These are phyloP conservation scores for Misopates orontium DNA, from an alignment of 257 asterid species.

Conservation along the genomic window DNA sequence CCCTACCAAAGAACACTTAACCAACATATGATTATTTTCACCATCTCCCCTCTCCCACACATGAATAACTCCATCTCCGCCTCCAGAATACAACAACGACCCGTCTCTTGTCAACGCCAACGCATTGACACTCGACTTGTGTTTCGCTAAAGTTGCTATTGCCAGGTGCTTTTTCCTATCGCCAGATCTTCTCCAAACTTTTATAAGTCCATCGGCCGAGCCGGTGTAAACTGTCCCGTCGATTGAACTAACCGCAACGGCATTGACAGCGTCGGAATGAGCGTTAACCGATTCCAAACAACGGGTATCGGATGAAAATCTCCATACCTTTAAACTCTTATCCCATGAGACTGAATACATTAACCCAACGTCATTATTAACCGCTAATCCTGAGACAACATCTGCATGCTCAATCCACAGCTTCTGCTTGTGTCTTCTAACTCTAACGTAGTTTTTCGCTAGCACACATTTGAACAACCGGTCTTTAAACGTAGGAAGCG, in stretches of 20 bases:
- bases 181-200: slow-evolving; percentile 36
- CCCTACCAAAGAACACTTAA: slow-evolving; percentile 38
- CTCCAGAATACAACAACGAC: slow-evolving; percentile 45
- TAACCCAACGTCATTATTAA: slow-evolving; percentile 22
- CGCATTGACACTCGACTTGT: slow-evolving; percentile 52
- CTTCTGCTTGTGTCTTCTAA: slow-evolving; percentile 48
- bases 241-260: slow-evolving; percentile 30
- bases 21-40: slow-evolving; percentile 17
- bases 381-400: slow-evolving; percentile 47
- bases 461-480: slow-evolving; percentile 33
- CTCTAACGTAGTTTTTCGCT: slow-evolving; percentile 48
- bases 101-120: slow-evolving; percentile 42
- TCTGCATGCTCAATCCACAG: slow-evolving; percentile 64
- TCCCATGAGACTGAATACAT: slow-evolving; percentile 66
- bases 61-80: slow-evolving; percentile 41
- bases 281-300: slow-evolving; percentile 49
- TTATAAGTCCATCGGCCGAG: slow-evolving; percentile 54
- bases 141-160: slow-evolving; percentile 30
- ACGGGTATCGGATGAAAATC: slow-evolving; percentile 31
- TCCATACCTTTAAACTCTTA: slow-evolving; percentile 53
- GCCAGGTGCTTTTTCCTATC: neutral
- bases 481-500: slow-evolving; percentile 56
- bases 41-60: slow-evolving; percentile 38
- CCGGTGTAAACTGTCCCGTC: slow-evolving; percentile 47
- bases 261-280: slow-evolving; percentile 59